Base-by-base conservation (phyloP, 2,329 filamentous ascomycete genomes). In the Penicillium sp. region DNA sequence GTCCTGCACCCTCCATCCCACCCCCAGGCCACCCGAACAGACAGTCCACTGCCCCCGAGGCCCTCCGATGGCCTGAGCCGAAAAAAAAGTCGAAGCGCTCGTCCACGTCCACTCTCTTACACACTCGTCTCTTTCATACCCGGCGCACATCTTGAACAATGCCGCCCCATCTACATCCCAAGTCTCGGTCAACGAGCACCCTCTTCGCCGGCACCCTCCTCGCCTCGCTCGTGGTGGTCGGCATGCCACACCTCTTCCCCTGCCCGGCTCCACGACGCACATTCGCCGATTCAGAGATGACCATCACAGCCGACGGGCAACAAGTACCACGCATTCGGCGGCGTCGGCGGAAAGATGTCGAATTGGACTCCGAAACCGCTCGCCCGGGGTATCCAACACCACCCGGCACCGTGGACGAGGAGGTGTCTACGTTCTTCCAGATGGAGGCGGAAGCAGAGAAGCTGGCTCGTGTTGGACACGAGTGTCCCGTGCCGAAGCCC, bases 401-500 rank as follows among this genome's bases (percentile, higher is more conserved):
- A 60, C 60, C 68, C 17, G 58, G 66, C 13, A 17, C 56, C 22
- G 59, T 62, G 35, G 74, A 79, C 26, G 77, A 81, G 45, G 79
- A 81, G 79, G 82, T 68, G 73, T 81, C 66, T 65, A 80, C 72
- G 68, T 83, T 76, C 62, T 68, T 77, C 37, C 75, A 79, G 53
- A 73, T 79, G 69, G 75, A 78, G 69, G 76, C 74, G 66, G 77
- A 79, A 66, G 78, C 77, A 64, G 70, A 76, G 58, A 68, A 65
- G 33, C 58, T 82, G 58, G 72, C 75, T 7, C 82, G 80, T 58
- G 73, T 79, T 50, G 84, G 83, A 73, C 85, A 92, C 71, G 92
- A 96, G 75, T 99, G 95, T 74, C 95, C 95, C 0, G 88, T 99
- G 13, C 95, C 95, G 5, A 97, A 97, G 78, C 94, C 95, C 0